Base-by-base conservation (phyloP, 306 rosid genomes). In the Cucurbita ficifolia region DNA sequence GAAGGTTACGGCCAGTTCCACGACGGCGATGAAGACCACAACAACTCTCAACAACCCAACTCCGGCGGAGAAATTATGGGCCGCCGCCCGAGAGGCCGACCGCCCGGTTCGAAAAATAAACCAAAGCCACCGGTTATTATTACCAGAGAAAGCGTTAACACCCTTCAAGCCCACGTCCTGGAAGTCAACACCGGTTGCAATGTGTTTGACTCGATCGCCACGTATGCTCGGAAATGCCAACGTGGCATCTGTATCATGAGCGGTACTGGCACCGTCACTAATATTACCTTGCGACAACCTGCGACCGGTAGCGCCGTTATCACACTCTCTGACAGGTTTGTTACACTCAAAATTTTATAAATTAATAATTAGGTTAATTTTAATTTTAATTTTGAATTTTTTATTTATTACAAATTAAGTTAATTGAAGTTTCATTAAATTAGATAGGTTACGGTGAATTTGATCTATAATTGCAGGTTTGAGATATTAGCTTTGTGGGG, bases 191-290 rank as follows among this genome's bases (percentile, higher is more conserved):
- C 85, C n/a, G 97, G 98, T 68, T 85, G 88, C 18, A 97, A 94
- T 35, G 88, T 94, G 55, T 94, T 94, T 59, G 98, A 94, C 42
- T 86, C 94, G 0, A 89, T 94, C 3, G 90, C 92, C 0, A 85
- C 86, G 43, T 94, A 90, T 6, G 97, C 96, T 3, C 63, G 96
- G 73, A 86, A 80, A 77, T 77, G 92, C 14, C 97, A 90, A 75
- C 77, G 94, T n/a, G 98, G 98, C 84, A 90, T 94, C 88, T 94
- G 97, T 35, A 89, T 94, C 2, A 70, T 94, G 12, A 90, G 89
- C 17, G 97, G 97, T 0, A 88, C 84, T 39, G 98, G 98, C 39
- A 80, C 86, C 6, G 98, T 94, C 48, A 86, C 92, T 33, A 89
- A 94, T 83, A 95, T 90, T 10, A 85, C 82, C 24, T 21, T 94